Base-by-base conservation (phyloP, 2,329 filamentous ascomycete species). In the Colletotrichum neosansevieriae region DNA sequence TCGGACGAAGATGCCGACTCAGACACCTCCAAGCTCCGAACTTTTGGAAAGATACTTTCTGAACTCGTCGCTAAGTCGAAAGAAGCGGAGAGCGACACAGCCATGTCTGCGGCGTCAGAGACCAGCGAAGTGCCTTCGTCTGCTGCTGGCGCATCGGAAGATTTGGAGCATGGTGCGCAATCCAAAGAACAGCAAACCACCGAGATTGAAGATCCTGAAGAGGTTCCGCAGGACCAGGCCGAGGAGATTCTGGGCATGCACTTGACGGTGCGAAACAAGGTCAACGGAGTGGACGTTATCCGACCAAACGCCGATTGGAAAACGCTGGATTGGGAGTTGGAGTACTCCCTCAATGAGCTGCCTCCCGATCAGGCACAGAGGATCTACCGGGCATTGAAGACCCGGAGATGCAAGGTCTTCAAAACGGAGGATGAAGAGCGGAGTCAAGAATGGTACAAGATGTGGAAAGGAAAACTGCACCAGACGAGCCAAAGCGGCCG, bases 341-440 rank as follows among this genome's bases (percentile, higher is more conserved):
- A 96, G 73, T 98, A 97, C 78, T 85, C 89, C 40, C 80, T 98
- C 54, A 85, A 86, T 51, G 91, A 94, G 71, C 81, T 94, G 2
- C 59, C 78, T 0, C 71, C 72, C 3, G 70, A 76, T 0, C 80
- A 82, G 10, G 87, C 86, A 1, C 78, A 77, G 68, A 78, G 63
- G 0, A 77, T 92, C 24, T 94, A 94, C 76, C 47, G 75, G 1
- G 80, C 84, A 58, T 82, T 88, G 66, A 87, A 89, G 75, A 77
- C 73, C 3, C 84, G 91, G 15, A 86, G 93, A 12, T 80, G 78
- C 51, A 81, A 81, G 34, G 78, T 80, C 0, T 75, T 89, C 40
- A 34, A 71, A 32, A 76, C 75, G 68, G 79, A 83, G 11, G 80
- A 83, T 13, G 79, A 79, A 4, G 77, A 82, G 13, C 80, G 79